Evolutionary conservation across 1,139 yeast genomes (phyloP).

Genomic region (Yamadazyma pseudoaaseri): DNA sequence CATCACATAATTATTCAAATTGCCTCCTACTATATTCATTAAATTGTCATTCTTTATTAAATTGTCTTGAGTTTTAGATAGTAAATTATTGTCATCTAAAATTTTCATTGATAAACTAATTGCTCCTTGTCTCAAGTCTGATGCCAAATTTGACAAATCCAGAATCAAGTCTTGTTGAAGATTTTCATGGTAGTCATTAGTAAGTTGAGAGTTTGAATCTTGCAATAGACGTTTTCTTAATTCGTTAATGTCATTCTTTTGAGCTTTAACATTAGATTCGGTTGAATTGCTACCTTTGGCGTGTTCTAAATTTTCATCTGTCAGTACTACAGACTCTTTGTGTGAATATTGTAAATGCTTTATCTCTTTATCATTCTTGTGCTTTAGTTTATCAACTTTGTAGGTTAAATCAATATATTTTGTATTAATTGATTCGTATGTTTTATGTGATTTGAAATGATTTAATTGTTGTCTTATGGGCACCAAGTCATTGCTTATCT

Average conservation of each 20-base stretch:
- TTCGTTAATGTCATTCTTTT: constrained; percentile 9
- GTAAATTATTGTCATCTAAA: constrained; percentile 35
- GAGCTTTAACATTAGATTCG: constrained; percentile 2
- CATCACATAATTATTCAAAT: constrained; percentile 33
- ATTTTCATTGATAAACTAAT: constrained; percentile 33
- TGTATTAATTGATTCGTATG: constrained; percentile 7
- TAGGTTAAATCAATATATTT: constrained; percentile 9
- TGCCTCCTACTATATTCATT: constrained; percentile 37
- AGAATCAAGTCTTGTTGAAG: constrained; percentile 41
- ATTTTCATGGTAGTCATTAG: constrained; percentile 41
- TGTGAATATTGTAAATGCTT: neutral
- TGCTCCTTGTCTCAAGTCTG: constrained; percentile 37
- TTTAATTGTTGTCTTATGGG: constrained; percentile 10
- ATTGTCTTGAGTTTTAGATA: constrained; percentile 38
- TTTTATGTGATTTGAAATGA: constrained; percentile 10
- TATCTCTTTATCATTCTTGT: constrained; percentile 2
- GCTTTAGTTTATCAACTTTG: constrained; percentile 12
- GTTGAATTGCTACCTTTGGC: neutral
- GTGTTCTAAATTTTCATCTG: neutral
- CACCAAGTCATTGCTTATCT: constrained; percentile 12
- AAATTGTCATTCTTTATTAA: constrained; percentile 35
- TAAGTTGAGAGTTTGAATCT: constrained; percentile 5
- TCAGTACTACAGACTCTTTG: neutral
- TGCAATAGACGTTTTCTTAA: constrained; percentile 14
- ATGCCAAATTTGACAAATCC: constrained; percentile 38